Base-by-base conservation (phyloP, 495 filamentous ascomycete species). In the Ascodesmis nigricans region DNA sequence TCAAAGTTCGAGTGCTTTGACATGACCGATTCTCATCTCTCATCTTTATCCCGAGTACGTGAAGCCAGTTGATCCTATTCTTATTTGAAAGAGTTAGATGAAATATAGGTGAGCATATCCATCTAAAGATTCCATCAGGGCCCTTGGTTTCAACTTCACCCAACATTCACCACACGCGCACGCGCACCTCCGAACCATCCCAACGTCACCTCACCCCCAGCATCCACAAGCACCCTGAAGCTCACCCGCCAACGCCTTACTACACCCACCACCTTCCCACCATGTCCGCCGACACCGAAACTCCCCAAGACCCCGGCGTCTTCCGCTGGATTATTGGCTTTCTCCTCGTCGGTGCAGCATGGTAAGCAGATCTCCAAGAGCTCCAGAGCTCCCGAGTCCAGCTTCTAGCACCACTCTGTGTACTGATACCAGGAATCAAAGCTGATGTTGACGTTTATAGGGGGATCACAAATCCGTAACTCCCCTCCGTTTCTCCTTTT, bases 321-420 rank as follows among this genome's bases (percentile, higher is more conserved):
- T 15, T 52, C 16, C 43, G 44, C 25, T 52, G 43, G 43, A 35
- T 38, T 4, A 62, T 83, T 32, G 78, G 77, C 41, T 93, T 93
- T 64, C 66, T 93, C 39, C 67, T 92, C 43, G 80, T 97, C 42
- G 81, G 81, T 25, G 60, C 81, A 31, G 80, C 81, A 47, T 97
- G 87, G 84, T 51, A 31, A 2, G 19, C 16, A 7, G 20, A 11
- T 11, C 36, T 28, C 18, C 20, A 5, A 30, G 8, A 20, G 4
- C 7, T 14, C 24, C 9, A 21, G n/a, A 8, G 23, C 23, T 24
- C 18, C n/a, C n/a, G n/a, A n/a, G n/a, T n/a, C n/a, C n/a, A n/a
- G n/a, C n/a, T n/a, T n/a, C n/a, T n/a, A n/a, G n/a, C n/a, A n/a
- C n/a, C n/a, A n/a, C n/a, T n/a, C n/a, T n/a, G n/a, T n/a, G n/a